A percentile compares a stretch with the other conserved stretches of the same genome.
phyloP scores from a whole-genome alignment of 2,329 filamentous ascomycete species.

The Cladosporium sp. region DNA sequence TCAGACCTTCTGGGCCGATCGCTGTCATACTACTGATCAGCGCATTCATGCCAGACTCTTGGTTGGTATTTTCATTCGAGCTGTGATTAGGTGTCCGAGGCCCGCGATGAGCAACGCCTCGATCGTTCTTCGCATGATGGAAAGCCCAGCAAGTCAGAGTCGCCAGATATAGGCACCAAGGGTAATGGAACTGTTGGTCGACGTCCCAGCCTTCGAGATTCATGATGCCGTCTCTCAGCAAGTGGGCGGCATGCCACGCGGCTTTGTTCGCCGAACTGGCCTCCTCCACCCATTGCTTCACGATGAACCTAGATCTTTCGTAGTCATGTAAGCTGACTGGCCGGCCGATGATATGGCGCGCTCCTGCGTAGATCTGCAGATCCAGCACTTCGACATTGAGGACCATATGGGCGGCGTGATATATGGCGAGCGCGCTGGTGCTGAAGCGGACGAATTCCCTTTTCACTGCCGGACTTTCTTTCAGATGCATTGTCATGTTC shows the following conservation, averaged over 20 bases:
- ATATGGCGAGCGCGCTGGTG: constrained; percentile 49
- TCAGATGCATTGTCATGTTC: constrained; percentile 30
- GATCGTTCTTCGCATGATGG: constrained; percentile 37
- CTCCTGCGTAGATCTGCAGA: constrained; percentile 56
- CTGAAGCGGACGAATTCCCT: constrained; percentile 43
- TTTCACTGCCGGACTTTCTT: constrained; percentile 25
- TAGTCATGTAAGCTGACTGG: constrained; percentile 48
- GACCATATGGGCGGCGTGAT: constrained; percentile 52
- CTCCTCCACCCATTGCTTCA: constrained; percentile 46
- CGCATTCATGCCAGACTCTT: constrained; percentile 34
- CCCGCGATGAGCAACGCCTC: constrained; percentile 5
- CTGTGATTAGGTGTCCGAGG: constrained; percentile 33
- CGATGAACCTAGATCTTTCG: constrained; percentile 42
- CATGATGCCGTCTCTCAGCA: constrained; percentile 46
- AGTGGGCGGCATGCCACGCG: constrained; percentile 48
- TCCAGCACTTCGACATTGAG: constrained; percentile 55
- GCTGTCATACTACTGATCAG: constrained; percentile 38
- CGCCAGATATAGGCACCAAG: constrained; percentile 57
- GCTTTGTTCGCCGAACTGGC: constrained; percentile 36
- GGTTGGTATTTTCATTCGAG: constrained; percentile 43
- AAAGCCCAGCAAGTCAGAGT: constrained; percentile 55
- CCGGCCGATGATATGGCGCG: constrained; percentile 52
- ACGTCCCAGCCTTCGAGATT: constrained; percentile 47
- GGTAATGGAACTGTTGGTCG: constrained; percentile 53
- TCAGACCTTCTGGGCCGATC: constrained; percentile 33